phyloP scores from a whole-genome alignment of 1,139 yeast genomes.

The Casaregolazyma suthepensis region DNA sequence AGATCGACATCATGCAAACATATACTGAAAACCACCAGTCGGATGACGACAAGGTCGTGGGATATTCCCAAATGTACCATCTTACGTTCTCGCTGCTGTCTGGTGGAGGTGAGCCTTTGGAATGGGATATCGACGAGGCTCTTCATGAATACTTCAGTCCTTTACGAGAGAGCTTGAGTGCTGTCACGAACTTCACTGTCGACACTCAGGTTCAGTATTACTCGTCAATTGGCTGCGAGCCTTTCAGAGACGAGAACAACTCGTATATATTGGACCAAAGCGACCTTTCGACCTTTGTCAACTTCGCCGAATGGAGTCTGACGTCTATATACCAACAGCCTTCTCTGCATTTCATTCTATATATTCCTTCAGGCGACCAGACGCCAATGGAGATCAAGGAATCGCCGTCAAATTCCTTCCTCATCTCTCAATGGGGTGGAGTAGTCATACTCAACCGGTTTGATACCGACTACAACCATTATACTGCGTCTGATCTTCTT shows the following conservation, averaged over 20 bases:
- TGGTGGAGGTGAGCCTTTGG: constrained; percentile 50
- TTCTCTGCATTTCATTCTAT: constrained; percentile 62
- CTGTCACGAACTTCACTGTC: constrained; percentile 63
- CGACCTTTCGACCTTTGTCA: constrained; percentile 64
- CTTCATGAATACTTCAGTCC: constrained; percentile 42
- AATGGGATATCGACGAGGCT: constrained; percentile 52
- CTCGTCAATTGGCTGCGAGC: constrained; percentile 37
- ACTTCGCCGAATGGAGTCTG: constrained; percentile 74
- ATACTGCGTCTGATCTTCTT: constrained; percentile 44
- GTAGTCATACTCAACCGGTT: constrained; percentile 29
- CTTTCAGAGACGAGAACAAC: constrained; percentile 17
- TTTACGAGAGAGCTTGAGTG: constrained; percentile 37
- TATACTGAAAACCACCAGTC: constrained; percentile 6
- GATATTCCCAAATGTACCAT: constrained; percentile 60
- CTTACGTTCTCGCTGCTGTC: constrained; percentile 57
- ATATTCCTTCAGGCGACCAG: constrained; percentile 48
- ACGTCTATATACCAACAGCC: constrained; percentile 44
- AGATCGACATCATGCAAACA: constrained; percentile 33
- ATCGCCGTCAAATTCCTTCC: constrained; percentile 57
- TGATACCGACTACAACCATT: constrained; percentile 14
- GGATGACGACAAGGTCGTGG: constrained; percentile 28
- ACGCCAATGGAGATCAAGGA: constrained; percentile 41
- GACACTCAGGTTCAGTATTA: constrained; percentile 77
- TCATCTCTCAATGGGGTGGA: constrained; percentile 92
- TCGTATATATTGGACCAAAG: constrained; percentile 24